Percentiles rank a stretch among this genome's conserved stretches.
Conservation (phyloP, 306 rosid species). For the Quercus variabilis region DNA sequence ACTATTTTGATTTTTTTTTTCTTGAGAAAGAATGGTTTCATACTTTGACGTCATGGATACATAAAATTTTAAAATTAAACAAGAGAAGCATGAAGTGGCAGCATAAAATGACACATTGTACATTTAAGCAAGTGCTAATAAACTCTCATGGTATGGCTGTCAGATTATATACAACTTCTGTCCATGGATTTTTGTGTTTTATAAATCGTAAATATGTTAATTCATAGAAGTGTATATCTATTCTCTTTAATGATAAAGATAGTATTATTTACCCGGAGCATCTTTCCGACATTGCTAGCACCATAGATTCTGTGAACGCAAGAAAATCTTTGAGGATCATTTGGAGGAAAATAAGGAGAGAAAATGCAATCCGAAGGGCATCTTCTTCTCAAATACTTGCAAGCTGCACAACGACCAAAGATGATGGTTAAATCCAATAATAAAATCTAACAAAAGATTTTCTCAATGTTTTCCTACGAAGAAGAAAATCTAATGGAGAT, state of each 20-base stretch:
- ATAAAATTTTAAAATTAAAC: too few relatives aligned
- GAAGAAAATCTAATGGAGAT: slow-evolving; percentile 30
- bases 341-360: slow-evolving; percentile 64
- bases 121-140: too few relatives aligned
- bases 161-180: too few relatives aligned
- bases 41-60: too few relatives aligned
- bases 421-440: slow-evolving; percentile 20
- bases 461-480: slow-evolving; percentile 9
- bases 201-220: not conserved
- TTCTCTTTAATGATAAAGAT: not conserved
- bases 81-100: too few relatives aligned
- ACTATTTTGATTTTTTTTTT: too few relatives aligned
- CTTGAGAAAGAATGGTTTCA: too few relatives aligned
- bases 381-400: slow-evolving; percentile 68
- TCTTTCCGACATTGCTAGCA: slow-evolving; percentile 59
- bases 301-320: slow-evolving; percentile 72
- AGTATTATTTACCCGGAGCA: slow-evolving; percentile 55
- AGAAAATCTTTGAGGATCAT: slow-evolving; percentile 71
- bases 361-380: slow-evolving; percentile 75
- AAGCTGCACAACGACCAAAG: slow-evolving; percentile 61
- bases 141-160: too few relatives aligned
- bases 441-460: slow-evolving; percentile 32
- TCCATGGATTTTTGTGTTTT: too few relatives aligned
- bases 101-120: too few relatives aligned
- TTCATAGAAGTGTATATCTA: not conserved